These are phyloP conservation scores for Raffaelea ambrosiae DNA, from an alignment of 2,329 filamentous ascomycete genomes.

Conservation along the genomic window DNA sequence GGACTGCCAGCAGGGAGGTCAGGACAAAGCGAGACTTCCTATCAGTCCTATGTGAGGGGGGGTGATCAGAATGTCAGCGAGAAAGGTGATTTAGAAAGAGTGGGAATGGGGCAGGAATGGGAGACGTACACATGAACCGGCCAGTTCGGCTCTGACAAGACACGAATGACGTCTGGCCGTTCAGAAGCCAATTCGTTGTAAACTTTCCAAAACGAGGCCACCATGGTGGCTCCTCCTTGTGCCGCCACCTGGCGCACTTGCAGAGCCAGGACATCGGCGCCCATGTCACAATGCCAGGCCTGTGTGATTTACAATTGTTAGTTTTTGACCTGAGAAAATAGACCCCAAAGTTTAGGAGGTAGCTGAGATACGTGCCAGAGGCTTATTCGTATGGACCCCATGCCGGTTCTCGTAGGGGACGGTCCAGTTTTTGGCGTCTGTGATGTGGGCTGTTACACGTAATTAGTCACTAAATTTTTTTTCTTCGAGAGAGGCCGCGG, in stretches of 20 bases:
- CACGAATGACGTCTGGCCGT: constrained; percentile 28
- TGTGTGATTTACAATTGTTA: constrained; percentile 11
- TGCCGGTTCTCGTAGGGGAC: constrained; percentile 34
- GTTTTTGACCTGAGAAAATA: background rate
- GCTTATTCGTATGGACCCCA: constrained; percentile 38
- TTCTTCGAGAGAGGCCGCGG: background rate
- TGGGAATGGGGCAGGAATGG: background rate
- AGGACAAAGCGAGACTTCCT: constrained; percentile 24
- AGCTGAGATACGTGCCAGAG: constrained; percentile 26
- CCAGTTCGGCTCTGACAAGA: constrained; percentile 31
- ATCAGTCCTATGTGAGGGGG: constrained; percentile 14
- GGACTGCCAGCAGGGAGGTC: constrained; percentile 32
- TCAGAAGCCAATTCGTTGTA: constrained; percentile 31
- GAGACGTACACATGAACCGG: constrained; percentile 37
- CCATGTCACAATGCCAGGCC: constrained; percentile 45
- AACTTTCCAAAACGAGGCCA: constrained; percentile 33
- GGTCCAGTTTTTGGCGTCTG: constrained; percentile 36
- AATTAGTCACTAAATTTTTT: background rate
- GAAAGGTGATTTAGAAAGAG: constrained; percentile 4
- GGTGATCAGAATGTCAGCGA: background rate
- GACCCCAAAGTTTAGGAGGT: background rate
- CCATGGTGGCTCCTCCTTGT: constrained; percentile 34
- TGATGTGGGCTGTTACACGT: constrained; percentile 34
- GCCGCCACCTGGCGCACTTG: constrained; percentile 35
- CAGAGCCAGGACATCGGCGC: constrained; percentile 38